These are phyloP conservation scores for Ascochyta rabiei DNA, from an alignment of 2,329 filamentous ascomycete species.

Conservation along the genomic window DNA sequence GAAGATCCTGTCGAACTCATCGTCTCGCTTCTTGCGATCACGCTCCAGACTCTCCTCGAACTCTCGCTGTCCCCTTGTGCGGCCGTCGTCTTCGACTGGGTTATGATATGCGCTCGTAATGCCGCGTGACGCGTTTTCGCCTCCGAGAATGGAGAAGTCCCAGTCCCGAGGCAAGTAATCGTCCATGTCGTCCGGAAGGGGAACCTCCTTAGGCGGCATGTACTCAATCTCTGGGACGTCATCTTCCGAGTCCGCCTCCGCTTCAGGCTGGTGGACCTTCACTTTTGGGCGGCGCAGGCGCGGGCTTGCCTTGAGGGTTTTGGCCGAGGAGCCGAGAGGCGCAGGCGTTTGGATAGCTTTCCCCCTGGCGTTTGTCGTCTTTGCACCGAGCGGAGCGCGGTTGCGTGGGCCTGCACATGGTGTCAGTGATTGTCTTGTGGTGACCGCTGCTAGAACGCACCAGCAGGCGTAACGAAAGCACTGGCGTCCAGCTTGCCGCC, in stretches of 20 bases:
- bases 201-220: conserved; percentile 72
- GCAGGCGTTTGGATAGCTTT: conserved; percentile 69
- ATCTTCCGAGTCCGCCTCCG: conserved; percentile 57
- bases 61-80: conserved; percentile 66
- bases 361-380: conserved; percentile 94
- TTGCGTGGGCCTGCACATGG: conserved; percentile 62
- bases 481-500: conserved; percentile 61
- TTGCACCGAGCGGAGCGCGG: conserved; percentile 85
- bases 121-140: conserved; percentile 60
- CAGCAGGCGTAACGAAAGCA: conserved; percentile 78
- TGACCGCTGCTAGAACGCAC: conserved; percentile 53
- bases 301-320: conserved; percentile 68
- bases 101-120: conserved; percentile 58
- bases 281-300: conserved; percentile 61
- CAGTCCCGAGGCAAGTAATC: conserved; percentile 63
- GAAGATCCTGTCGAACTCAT: conserved; percentile 70
- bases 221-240: conserved; percentile 84
- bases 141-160: conserved; percentile 58
- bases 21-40: conserved; percentile 63
- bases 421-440: conserved; percentile 8
- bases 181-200: conserved; percentile 72
- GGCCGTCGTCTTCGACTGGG: conserved; percentile 70
- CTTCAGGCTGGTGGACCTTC: conserved; percentile 68
- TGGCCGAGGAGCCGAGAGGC: conserved; percentile 63
- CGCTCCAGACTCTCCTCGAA: conserved; percentile 53